These are phyloP conservation scores for Ogataea pilisensis DNA, from an alignment of 805 yeast genomes.

Conservation along the genomic window DNA sequence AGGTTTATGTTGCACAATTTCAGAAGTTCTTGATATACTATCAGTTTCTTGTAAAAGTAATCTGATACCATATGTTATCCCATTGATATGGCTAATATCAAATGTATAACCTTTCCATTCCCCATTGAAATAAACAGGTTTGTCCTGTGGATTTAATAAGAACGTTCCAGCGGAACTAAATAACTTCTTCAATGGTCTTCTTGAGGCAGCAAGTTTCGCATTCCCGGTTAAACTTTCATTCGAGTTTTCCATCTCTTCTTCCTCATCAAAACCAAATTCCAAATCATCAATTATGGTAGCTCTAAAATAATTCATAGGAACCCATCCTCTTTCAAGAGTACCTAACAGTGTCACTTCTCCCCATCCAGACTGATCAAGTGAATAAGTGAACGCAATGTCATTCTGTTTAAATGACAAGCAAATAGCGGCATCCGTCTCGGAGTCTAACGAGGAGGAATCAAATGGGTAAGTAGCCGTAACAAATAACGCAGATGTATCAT, in stretches of 20 bases:
- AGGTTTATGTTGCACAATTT: conserved; percentile 60
- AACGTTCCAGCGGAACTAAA: conserved; percentile 64
- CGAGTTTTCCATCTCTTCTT: conserved; percentile 10
- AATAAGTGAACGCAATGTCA: conserved; percentile 73
- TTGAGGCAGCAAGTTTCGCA: conserved; percentile 35
- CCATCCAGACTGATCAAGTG: conserved; percentile 82
- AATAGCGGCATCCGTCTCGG: conserved; percentile 63
- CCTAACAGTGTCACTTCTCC: conserved; percentile 75
- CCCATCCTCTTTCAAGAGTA: conserved; percentile 72
- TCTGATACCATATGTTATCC: conserved; percentile 71
- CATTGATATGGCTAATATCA: conserved; percentile 53
- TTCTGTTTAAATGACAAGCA: conserved; percentile 68
- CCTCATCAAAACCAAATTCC: not conserved
- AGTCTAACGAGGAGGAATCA: conserved; percentile 46
- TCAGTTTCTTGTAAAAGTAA: conserved; percentile 59
- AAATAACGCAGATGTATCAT: conserved; percentile 34
- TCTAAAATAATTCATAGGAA: conserved; percentile 75
- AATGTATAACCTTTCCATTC: conserved; percentile 44
- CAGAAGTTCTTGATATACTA: conserved; percentile 71
- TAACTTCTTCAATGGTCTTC: conserved; percentile 50
- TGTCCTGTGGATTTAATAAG: conserved; percentile 58
- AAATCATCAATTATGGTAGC: conserved; percentile 28
- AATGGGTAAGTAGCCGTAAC: conserved; percentile 33
- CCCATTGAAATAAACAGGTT: conserved; percentile 32
- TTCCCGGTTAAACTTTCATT: conserved; percentile 10